Conservation (phyloP, 495 filamentous ascomycete genomes). For the Podospora conica region DNA sequence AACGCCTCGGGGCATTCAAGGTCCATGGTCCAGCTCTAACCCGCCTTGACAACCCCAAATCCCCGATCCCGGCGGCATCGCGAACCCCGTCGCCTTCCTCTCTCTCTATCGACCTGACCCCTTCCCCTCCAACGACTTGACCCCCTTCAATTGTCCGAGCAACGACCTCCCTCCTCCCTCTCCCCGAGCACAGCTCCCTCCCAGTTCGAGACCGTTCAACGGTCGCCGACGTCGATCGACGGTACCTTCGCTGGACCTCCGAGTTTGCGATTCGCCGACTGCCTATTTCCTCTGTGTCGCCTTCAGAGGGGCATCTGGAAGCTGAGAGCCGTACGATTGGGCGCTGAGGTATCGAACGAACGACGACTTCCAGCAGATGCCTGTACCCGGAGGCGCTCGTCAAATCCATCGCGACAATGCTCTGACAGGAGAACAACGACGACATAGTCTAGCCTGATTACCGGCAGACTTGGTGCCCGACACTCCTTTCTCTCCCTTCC, state of each 20-base stretch:
- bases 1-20: not conserved
- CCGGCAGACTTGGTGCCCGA: not conserved
- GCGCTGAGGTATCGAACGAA: not conserved
- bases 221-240: not conserved
- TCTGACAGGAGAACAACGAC: conserved; percentile 36
- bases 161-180: not conserved
- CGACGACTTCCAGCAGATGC: conserved; percentile 2
- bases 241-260: not conserved
- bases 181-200: not conserved
- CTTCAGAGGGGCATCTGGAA: not conserved
- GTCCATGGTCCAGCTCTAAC: not conserved
- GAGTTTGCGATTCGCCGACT: not conserved
- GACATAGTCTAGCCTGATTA: conserved; percentile 12
- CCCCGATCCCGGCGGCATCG: not conserved
- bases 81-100: no score
- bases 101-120: not conserved
- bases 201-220: not conserved
- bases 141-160: not conserved
- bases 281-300: not conserved
- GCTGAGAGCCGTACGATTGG: not conserved
- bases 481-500: conserved; percentile 5
- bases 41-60: not conserved
- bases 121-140: no score
- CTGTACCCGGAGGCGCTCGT: conserved; percentile 22
- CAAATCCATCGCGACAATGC: conserved; percentile 28